phyloP scores from a whole-genome alignment of 2,329 filamentous ascomycete genomes.

The Metarhizium guizhouense region DNA sequence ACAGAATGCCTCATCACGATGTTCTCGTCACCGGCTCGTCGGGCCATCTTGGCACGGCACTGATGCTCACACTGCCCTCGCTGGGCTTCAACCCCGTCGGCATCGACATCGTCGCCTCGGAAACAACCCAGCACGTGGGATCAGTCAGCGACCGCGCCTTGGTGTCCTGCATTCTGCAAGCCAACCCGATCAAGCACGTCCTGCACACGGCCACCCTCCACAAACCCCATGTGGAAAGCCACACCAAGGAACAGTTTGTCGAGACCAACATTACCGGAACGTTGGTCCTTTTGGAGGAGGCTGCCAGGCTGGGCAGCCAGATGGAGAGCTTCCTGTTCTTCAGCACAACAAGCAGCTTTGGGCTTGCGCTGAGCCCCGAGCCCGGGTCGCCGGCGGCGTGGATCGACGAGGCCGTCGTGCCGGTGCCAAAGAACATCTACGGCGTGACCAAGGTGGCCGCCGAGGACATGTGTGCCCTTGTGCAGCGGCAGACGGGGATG shows the following conservation, averaged over 20 bases:
- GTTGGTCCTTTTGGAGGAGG: constrained; percentile 30
- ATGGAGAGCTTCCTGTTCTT: constrained; percentile 34
- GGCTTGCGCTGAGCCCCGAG: constrained; percentile 27
- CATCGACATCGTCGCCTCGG: constrained; percentile 31
- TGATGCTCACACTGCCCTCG: constrained; percentile 32
- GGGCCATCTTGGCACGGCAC: constrained; percentile 35
- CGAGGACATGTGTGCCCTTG: constrained; percentile 36
- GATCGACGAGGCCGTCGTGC: constrained; percentile 32
- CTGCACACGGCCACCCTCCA: constrained; percentile 37
- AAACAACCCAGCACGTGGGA: constrained; percentile 26
- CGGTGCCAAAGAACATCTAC: constrained; percentile 38
- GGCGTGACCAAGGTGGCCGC: constrained; percentile 39
- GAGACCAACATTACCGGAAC: constrained; percentile 37
- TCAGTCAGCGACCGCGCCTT: constrained; percentile 28
- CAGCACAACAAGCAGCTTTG: constrained; percentile 38
- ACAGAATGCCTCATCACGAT: constrained; percentile 12
- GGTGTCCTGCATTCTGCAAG: constrained; percentile 20
- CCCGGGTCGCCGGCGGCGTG: constrained; percentile 29
- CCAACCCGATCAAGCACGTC: constrained; percentile 28
- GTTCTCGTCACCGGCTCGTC: constrained; percentile 38
- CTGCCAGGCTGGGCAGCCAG: constrained; percentile 14
- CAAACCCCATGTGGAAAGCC: constrained; percentile 37
- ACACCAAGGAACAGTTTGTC: constrained; percentile 34
- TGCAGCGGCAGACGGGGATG: constrained; percentile 28
- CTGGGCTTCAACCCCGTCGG: constrained; percentile 32